phyloP scores from a whole-genome alignment of 2,329 filamentous ascomycete genomes.

The Coniochaeta hoffmannii region DNA sequence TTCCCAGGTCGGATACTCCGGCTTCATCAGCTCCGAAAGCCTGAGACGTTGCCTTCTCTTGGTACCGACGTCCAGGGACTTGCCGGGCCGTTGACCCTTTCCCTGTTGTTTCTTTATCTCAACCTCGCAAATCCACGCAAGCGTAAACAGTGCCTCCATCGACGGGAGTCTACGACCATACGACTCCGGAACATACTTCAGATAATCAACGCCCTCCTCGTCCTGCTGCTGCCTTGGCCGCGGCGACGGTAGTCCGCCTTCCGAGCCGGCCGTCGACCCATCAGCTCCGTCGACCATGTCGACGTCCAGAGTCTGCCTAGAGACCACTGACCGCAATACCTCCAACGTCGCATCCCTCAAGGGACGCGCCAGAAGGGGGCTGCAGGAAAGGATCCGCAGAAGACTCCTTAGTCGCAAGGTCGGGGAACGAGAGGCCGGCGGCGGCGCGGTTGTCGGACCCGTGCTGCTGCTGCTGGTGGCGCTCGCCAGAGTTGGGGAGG shows the following conservation, averaged over 20 bases:
- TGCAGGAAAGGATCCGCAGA: constrained; percentile 63
- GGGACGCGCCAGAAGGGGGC: constrained; percentile 67
- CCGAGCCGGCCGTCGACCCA: constrained; percentile 21
- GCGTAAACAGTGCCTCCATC: background rate
- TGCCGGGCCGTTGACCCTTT: background rate
- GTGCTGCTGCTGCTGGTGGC: constrained; percentile 36
- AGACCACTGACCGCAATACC: constrained; percentile 65
- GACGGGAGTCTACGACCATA: constrained; percentile 4
- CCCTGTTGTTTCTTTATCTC: background rate
- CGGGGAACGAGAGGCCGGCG: constrained; percentile 44
- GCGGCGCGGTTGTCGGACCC: constrained; percentile 42
- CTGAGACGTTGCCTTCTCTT: background rate
- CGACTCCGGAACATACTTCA: constrained; percentile 6
- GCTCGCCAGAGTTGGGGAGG: constrained; percentile 13
- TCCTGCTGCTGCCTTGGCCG: constrained; percentile 12
- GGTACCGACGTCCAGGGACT: background rate
- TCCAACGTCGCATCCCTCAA: constrained; percentile 66
- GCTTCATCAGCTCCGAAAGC: too few species aligned
- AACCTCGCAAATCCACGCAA: background rate
- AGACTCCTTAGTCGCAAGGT: constrained; percentile 55
- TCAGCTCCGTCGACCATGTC: constrained; percentile 33
- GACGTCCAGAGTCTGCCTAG: constrained; percentile 43
- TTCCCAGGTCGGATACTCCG: background rate
- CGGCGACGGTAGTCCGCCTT: constrained; percentile 14
- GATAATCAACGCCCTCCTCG: constrained; percentile 4